Evolutionary conservation across 345 rosid genomes (phyloP).

Genomic region (Euclidium syriacum): DNA sequence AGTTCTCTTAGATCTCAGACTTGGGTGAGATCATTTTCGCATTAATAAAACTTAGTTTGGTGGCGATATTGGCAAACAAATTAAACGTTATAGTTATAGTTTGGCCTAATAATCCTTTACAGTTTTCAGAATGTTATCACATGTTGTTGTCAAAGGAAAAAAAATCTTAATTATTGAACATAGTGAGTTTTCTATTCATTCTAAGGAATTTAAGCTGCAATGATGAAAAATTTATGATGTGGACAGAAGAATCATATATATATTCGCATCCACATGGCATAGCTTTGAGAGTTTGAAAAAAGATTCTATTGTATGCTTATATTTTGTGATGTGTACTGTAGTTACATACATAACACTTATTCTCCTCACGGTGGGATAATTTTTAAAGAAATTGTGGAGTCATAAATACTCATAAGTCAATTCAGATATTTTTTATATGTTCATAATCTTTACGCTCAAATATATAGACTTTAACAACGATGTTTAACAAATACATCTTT

Average conservation of each 20-base stretch:
- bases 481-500: neutral
- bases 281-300: neutral
- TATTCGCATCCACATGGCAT: conserved; percentile 6
- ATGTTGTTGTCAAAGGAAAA: neutral
- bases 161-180: neutral
- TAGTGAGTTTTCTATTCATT: neutral
- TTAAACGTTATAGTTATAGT: neutral
- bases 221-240: conserved; percentile 7
- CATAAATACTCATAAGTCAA: neutral
- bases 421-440: neutral
- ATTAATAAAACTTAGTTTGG: neutral
- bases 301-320: neutral
- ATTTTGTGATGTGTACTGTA: neutral
- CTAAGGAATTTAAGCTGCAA: conserved; percentile 6
- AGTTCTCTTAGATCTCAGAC: neutral
- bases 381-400: neutral
- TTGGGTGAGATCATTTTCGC: neutral
- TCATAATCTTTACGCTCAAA: neutral
- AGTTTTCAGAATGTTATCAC: neutral
- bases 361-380: neutral
- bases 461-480: neutral
- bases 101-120: neutral
- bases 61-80: too few species aligned
- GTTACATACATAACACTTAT: neutral
- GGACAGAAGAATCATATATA: conserved; percentile 10